A percentile compares a stretch with the other conserved stretches of the same genome.
These are phyloP conservation scores for Saturnispora galanensis DNA, from an alignment of 805 yeast genomes.

Conservation along the genomic window DNA sequence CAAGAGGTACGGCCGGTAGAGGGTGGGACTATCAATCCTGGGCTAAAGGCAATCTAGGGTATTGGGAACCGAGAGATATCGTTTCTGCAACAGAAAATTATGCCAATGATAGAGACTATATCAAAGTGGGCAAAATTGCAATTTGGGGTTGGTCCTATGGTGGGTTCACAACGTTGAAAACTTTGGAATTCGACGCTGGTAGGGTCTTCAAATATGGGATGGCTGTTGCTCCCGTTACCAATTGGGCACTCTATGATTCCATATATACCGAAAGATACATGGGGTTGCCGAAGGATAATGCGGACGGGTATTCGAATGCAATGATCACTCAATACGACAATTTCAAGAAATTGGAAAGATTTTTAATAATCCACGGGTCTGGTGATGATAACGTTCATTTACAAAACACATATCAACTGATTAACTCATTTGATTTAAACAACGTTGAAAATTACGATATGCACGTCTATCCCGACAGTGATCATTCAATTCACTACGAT, in stretches of 20 bases:
- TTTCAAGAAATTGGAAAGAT: conserved; percentile 43
- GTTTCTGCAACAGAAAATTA: conserved; percentile 41
- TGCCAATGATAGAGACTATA: conserved; percentile 34
- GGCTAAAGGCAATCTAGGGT: conserved; percentile 51
- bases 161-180: conserved; percentile 66
- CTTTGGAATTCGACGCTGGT: conserved; percentile 58
- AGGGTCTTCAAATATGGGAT: conserved; percentile 61
- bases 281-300: conserved; percentile 43
- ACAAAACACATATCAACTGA: conserved; percentile 53
- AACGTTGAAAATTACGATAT: conserved; percentile 70
- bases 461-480: conserved; percentile 87
- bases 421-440: conserved; percentile 46
- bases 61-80: conserved; percentile 70
- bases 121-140: conserved; percentile 48
- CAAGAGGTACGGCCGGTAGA: conserved; percentile 74
- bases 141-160: conserved; percentile 91
- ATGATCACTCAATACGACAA: conserved; percentile 30
- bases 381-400: conserved; percentile 81
- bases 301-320: conserved; percentile 40
- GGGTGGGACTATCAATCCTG: conserved; percentile 58
- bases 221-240: conserved; percentile 80
- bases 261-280: conserved; percentile 74
- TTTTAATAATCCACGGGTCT: conserved; percentile 70
- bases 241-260: conserved; percentile 68
- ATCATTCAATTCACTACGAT: conserved; percentile 72